Evolutionary conservation across 805 yeast genomes (phyloP).

Genomic region (Brettanomyces anomalus): DNA sequence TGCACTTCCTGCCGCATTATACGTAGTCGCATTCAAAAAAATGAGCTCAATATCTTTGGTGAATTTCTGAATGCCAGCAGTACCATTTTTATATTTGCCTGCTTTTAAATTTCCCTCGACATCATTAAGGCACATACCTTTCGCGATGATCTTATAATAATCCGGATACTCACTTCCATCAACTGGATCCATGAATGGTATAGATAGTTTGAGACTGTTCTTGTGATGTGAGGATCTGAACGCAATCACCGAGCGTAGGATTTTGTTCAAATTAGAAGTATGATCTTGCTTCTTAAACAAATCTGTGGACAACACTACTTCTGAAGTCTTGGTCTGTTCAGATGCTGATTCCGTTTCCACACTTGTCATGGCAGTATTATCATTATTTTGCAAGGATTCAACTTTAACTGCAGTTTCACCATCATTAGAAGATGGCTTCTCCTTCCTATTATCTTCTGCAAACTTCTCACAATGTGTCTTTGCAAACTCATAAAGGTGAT

Average conservation of each 20-base stretch:
- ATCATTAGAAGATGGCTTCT: background rate
- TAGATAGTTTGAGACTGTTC: conserved; percentile 18
- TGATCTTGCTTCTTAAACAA: conserved; percentile 3
- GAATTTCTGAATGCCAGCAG: conserved; percentile 48
- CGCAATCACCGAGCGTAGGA: conserved; percentile 7
- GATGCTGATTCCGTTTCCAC: background rate
- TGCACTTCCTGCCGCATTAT: conserved; percentile 65
- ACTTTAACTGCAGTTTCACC: background rate
- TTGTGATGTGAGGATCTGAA: conserved; percentile 14
- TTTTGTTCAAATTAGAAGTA: conserved; percentile 7
- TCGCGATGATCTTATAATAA: conserved; percentile 59
- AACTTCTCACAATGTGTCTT: conserved; percentile 36
- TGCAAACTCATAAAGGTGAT: conserved; percentile 45
- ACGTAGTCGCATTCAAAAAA: conserved; percentile 70
- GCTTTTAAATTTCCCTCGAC: conserved; percentile 44
- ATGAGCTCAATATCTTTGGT: conserved; percentile 50
- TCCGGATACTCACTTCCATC: conserved; percentile 70
- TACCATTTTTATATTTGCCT: conserved; percentile 40
- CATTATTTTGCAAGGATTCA: background rate
- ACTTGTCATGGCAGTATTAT: background rate
- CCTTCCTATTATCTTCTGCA: conserved; percentile 10
- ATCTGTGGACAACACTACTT: background rate
- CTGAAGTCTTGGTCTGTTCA: background rate
- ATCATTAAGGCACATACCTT: conserved; percentile 65
- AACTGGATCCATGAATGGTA: conserved; percentile 65